Evolutionary conservation across 495 filamentous ascomycete species (phyloP).

Genomic region (Echria macrotheca): DNA sequence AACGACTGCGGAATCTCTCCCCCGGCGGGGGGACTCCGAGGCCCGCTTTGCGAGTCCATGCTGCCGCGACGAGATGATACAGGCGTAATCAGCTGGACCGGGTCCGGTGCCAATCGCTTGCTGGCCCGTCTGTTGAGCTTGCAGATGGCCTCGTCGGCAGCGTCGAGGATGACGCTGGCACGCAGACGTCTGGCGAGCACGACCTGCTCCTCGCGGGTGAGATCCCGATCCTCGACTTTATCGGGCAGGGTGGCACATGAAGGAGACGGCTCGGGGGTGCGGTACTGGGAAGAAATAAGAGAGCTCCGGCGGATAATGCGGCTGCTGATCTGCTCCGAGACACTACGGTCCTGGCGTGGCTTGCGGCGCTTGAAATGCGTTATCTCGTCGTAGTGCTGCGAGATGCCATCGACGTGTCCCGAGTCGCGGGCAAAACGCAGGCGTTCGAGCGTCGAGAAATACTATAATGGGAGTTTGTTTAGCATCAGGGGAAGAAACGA

Average conservation of each 20-base stretch:
- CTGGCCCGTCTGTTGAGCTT: conserved; percentile 41
- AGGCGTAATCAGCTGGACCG: conserved; percentile 22
- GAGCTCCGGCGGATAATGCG: conserved; percentile 23
- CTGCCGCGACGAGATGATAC: conserved; percentile 25
- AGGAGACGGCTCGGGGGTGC: conserved; percentile 54
- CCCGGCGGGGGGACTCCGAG: conserved; percentile 30
- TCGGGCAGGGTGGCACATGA: conserved; percentile 68
- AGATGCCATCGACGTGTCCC: conserved; percentile 31
- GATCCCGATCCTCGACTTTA: conserved; percentile 48
- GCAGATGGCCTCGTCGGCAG: conserved; percentile 62
- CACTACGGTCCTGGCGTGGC: conserved; percentile 27
- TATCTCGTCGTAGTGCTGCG: conserved; percentile 39
- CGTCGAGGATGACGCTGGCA: conserved; percentile 61
- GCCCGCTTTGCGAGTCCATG: conserved; percentile 31
- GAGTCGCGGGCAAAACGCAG: conserved; percentile 55
- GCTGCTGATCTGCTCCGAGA: conserved; percentile 35
- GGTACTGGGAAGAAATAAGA: conserved; percentile 33
- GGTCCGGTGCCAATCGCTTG: conserved; percentile 29
- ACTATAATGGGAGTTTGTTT: conserved; percentile 36
- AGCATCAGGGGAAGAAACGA: conserved; percentile 15
- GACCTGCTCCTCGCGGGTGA: conserved; percentile 67
- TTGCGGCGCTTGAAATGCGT: conserved; percentile 36
- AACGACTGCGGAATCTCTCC: conserved; percentile 39
- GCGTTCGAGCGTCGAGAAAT: conserved; percentile 62
- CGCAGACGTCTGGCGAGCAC: conserved; percentile 51